Percentiles rank a stretch among this genome's conserved stretches.
Evolutionary conservation across 2,329 filamentous ascomycete species (phyloP).

Genomic region (Plenodomus tracheiphilus): DNA sequence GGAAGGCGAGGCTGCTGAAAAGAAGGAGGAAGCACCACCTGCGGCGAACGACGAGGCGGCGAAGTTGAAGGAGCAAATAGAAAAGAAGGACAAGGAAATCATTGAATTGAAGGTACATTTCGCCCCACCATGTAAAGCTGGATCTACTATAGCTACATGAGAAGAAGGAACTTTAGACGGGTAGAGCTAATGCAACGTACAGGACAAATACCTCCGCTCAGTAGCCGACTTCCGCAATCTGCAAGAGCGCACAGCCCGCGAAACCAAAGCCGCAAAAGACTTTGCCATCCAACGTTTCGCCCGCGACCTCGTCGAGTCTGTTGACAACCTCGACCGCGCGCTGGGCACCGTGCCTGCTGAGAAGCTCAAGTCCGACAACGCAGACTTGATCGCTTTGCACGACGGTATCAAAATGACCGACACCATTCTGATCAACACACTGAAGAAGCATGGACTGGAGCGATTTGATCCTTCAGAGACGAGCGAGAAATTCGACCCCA

Average conservation of each 20-base stretch:
- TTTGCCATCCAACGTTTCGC: constrained; percentile 95
- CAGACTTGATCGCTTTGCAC: constrained; percentile 79
- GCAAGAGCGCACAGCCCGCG: constrained; percentile 89
- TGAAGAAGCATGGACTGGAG: constrained; percentile 93
- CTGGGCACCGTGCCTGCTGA: constrained; percentile 76
- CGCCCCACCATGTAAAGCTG: neutral
- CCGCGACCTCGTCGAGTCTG: constrained; percentile 88
- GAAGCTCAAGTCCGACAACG: constrained; percentile 67
- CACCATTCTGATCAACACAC: constrained; percentile 78
- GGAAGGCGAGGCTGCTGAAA: constrained; percentile 45
- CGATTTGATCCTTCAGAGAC: constrained; percentile 74
- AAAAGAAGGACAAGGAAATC: constrained; percentile 72
- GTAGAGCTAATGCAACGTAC: neutral
- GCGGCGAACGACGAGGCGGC: constrained; percentile 29
- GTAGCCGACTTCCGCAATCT: constrained; percentile 98
- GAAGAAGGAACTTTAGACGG: no score
- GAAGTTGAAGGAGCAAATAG: constrained; percentile 65
- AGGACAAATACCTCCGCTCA: constrained; percentile 95
- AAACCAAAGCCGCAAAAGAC: constrained; percentile 82
- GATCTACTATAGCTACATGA: no score
- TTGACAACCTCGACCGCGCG: constrained; percentile 97
- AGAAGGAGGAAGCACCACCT: constrained; percentile 51
- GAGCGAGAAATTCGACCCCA: constrained; percentile 90
- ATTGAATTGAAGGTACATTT: constrained; percentile 79
- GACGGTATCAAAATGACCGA: constrained; percentile 96